Evolutionary conservation across 306 rosid species (phyloP).

Genomic region (Geum urbanum): DNA sequence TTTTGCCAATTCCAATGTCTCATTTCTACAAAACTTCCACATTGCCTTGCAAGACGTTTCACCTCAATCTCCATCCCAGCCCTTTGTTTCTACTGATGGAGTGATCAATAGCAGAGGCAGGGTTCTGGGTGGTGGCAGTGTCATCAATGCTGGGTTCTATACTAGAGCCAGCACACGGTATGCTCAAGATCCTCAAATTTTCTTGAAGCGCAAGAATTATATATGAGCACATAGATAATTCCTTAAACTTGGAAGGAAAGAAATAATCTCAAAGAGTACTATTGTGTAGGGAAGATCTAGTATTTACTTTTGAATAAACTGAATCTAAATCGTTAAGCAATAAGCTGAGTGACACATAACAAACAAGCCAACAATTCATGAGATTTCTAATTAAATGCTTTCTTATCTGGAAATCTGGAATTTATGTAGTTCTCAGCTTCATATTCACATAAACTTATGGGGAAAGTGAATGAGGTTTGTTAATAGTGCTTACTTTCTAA

Average conservation of each 20-base stretch:
- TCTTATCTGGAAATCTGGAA: neutral
- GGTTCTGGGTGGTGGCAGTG: constrained; percentile 75
- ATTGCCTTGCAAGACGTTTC: constrained; percentile 68
- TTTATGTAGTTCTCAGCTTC: neutral
- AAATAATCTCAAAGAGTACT: neutral
- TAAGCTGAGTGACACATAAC: neutral
- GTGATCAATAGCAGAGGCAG: constrained; percentile 76
- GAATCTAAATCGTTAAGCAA: neutral
- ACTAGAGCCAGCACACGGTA: constrained; percentile 79
- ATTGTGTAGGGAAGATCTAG: neutral
- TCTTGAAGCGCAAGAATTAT: neutral
- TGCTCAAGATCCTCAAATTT: neutral
- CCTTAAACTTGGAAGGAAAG: neutral
- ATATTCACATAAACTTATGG: neutral
- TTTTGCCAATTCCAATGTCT: constrained; percentile 66
- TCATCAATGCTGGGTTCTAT: constrained; percentile 95
- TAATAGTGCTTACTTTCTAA: neutral
- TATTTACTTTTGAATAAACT: neutral
- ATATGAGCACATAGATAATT: neutral
- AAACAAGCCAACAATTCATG: neutral
- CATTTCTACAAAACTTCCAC: constrained; percentile 64
- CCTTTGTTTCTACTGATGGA: constrained; percentile 76
- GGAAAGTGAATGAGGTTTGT: neutral
- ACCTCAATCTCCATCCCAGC: constrained; percentile 76
- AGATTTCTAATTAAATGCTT: neutral